Conservation (phyloP, 2,329 filamentous ascomycete genomes). For the Colletotrichum musicola region DNA sequence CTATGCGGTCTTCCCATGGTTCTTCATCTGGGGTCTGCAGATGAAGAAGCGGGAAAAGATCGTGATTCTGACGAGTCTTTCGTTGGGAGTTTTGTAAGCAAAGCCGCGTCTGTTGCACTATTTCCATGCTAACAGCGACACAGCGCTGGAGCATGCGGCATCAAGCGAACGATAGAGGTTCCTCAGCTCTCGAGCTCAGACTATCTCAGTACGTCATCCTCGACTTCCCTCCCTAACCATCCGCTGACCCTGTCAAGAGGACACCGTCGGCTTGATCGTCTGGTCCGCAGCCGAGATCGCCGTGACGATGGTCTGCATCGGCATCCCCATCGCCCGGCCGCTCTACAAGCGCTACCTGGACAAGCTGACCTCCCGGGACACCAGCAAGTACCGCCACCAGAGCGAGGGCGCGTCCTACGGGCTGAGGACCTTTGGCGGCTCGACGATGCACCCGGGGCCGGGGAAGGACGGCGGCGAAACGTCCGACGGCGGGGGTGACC, state of each 20-base stretch:
- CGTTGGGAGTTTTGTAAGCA: constrained; percentile 52
- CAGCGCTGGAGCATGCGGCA: constrained; percentile 46
- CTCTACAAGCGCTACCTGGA: constrained; percentile 44
- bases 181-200: constrained; percentile 44
- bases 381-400: background rate
- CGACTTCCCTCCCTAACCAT: background rate
- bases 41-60: constrained; percentile 52
- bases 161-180: constrained; percentile 45
- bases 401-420: constrained; percentile 7
- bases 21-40: constrained; percentile 55
- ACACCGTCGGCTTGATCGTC: constrained; percentile 50
- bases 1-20: constrained; percentile 56
- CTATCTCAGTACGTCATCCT: constrained; percentile 27
- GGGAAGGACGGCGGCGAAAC: background rate
- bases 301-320: constrained; percentile 52
- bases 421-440: constrained; percentile 15
- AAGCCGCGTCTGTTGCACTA: no score
- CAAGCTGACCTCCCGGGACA: background rate
- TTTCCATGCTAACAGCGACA: background rate
- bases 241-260: constrained; percentile 43
- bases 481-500: background rate
- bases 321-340: constrained; percentile 53
- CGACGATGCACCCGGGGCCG: constrained; percentile 1
- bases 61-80: constrained; percentile 52
- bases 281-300: constrained; percentile 55